Percentiles rank a stretch among this genome's conserved stretches.
Evolutionary conservation across 306 rosid genomes (phyloP).

Genomic region (Cicer judaicum): DNA sequence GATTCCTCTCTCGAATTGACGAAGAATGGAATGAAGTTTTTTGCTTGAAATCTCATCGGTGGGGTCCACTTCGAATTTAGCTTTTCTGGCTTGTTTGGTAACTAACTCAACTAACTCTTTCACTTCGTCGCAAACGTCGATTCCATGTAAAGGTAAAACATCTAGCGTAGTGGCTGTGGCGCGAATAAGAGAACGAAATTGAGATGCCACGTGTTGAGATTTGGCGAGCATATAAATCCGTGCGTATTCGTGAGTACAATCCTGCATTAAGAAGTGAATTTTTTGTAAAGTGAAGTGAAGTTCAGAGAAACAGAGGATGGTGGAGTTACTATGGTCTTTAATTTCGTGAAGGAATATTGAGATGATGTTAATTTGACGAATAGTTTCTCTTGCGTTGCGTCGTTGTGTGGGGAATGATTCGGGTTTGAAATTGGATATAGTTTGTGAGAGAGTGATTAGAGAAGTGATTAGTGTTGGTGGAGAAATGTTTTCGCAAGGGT

Average conservation of each 20-base stretch:
- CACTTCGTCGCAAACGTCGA: constrained; percentile 59
- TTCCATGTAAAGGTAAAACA: constrained; percentile 55
- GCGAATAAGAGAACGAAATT: constrained; percentile 52
- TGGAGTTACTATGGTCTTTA: constrained; percentile 38
- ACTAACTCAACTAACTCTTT: constrained; percentile 68
- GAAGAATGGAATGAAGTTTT: constrained; percentile 43
- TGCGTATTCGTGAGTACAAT: constrained; percentile 57
- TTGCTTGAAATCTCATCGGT: constrained; percentile 46
- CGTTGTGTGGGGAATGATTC: constrained; percentile 56
- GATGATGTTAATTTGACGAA: constrained; percentile 59
- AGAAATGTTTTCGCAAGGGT: constrained; percentile 65
- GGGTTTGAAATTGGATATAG: constrained; percentile 54
- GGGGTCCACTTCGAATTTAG: constrained; percentile 50
- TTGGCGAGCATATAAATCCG: constrained; percentile 63
- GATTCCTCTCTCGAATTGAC: constrained; percentile 58
- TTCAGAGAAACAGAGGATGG: constrained; percentile 61
- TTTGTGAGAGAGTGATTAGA: constrained; percentile 52
- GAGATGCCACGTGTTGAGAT: constrained; percentile 55
- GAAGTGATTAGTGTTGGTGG: constrained; percentile 61
- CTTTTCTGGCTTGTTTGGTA: constrained; percentile 61
- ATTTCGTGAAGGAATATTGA: constrained; percentile 70
- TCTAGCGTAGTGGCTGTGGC: constrained; percentile 66
- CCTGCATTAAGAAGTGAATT: constrained; percentile 64
- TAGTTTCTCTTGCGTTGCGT: constrained; percentile 65
- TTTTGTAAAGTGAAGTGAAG: constrained; percentile 74